Evolutionary conservation across 139 green algal species (phyloP), one percentile per base, ranked within the genome.

Genomic region (Volvox africanus): DNA sequence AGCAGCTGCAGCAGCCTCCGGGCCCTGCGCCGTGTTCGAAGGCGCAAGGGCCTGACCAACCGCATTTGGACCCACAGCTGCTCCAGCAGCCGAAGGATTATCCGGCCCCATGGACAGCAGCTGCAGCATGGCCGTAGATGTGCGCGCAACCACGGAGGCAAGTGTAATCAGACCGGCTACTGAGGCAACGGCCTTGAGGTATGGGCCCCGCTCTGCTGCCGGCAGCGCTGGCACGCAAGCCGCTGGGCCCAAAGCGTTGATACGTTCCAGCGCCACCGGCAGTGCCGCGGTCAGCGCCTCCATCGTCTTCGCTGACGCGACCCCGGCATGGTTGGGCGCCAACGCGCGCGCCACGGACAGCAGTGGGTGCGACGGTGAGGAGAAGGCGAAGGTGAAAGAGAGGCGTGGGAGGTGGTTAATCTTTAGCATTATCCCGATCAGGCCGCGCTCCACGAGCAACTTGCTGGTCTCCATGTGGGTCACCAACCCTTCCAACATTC

Each of bases 401-500:
- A 99, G 95, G 50, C 85, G 90, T 1, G 97, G 97, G 89, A 99
- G 96, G 65, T 88, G 88, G 92, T 99, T 97, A 24, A 99, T 89
- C 76, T 93, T 90, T 24, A 98, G 93, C 86, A 99, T 93, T 50
- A 97, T 90, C 17, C 97, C 94, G 17, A 98, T 83, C 9, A 98
- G 97, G 32, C 95, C 95, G 37, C 94, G 89, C 71, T 99, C 94
- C 44, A 98, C 94, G 92, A 99, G 98, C 88, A 94, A 21, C 44
- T 92, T 92, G 55, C 88, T 90, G 21, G 92, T 96, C 67, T 97
- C 94, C 18, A 80, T 22, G 88, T 96, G 96, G n/a, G 92, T 84
- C n/a, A 99, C 92, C 90, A 99, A 94, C 20, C 90, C 90, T 92
- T 99, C 97, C 82, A 99, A 93, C 95, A 99, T 96, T 61, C 97